Percentiles rank a stretch among this genome's conserved stretches.
Conservation (phyloP, 768 basidiomycete species). For the Rhodotorula diobovata region DNA sequence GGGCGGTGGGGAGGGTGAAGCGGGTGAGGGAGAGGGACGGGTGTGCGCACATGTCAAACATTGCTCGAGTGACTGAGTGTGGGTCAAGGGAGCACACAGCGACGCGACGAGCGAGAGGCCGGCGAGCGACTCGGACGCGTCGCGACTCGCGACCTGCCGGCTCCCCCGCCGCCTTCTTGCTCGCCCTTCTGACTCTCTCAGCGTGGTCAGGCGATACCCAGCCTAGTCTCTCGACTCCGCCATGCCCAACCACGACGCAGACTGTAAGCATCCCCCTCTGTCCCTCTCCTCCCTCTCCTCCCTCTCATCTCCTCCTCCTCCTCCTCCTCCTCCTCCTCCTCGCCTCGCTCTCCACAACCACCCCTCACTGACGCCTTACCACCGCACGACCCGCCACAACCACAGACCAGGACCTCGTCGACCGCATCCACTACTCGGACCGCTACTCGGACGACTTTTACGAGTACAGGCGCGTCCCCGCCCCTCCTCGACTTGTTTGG, state of each 20-base stretch:
- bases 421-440: constrained; percentile 37
- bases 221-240: too few species aligned
- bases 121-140: too few species aligned
- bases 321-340: neutral
- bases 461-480: constrained; percentile 61
- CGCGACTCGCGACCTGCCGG: too few species aligned
- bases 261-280: neutral
- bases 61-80: too few species aligned
- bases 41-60: neutral
- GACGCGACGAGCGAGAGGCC: neutral
- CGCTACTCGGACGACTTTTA: constrained; percentile 85
- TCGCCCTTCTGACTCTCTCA: neutral
- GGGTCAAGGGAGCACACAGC: too few species aligned
- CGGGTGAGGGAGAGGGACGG: neutral
- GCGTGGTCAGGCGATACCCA: too few species aligned
- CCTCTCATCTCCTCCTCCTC: neutral
- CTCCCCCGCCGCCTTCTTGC: too few species aligned
- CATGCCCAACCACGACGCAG: neutral
- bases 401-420: constrained; percentile 32
- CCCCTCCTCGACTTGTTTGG: neutral
- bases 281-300: neutral
- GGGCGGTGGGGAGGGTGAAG: neutral
- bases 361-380: neutral
- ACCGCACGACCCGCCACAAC: neutral
- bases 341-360: too few species aligned